These are phyloP conservation scores for Isabelozyma pseudorhagii DNA, from an alignment of 805 yeast species.

Conservation along the genomic window DNA sequence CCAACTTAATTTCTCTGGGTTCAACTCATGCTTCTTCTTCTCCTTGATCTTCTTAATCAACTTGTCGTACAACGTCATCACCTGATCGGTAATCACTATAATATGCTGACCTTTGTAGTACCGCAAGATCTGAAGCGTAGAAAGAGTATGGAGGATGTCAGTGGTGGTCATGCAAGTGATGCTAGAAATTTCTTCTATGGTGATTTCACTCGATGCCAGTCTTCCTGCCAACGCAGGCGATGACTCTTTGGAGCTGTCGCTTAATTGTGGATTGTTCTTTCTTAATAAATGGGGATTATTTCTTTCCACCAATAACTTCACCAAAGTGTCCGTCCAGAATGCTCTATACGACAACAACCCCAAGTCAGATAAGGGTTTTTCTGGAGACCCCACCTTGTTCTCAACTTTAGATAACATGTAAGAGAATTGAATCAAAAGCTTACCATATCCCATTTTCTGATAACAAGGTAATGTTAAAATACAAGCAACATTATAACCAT, in stretches of 20 bases:
- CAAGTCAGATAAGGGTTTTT: conserved; percentile 92
- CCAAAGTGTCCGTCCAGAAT: conserved; percentile 90
- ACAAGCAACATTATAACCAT: conserved; percentile 94
- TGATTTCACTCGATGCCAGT: conserved; percentile 44
- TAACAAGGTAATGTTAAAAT: conserved; percentile 93
- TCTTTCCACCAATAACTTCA: conserved; percentile 65
- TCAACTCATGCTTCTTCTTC: conserved; percentile 73
- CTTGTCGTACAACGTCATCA: conserved; percentile 71
- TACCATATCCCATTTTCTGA: conserved; percentile 93
- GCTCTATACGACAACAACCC: conserved; percentile 93
- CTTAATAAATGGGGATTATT: conserved; percentile 35
- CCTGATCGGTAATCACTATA: conserved; percentile 80
- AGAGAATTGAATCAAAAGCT: conserved; percentile 86
- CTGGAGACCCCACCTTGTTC: conserved; percentile 92
- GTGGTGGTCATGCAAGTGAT: conserved; percentile 94
- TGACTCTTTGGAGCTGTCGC: conserved; percentile 33
- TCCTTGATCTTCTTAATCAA: conserved; percentile 47
- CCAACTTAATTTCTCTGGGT: conserved; percentile 76
- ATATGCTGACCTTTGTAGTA: conserved; percentile 95
- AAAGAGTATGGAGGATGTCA: conserved; percentile 89
- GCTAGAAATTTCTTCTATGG: conserved; percentile 87
- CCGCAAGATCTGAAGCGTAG: conserved; percentile 82
- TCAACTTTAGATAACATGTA: conserved; percentile 88
- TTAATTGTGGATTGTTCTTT: conserved; percentile 30
- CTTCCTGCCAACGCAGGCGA: conserved; percentile 17